Conservation (phyloP, 768 basidiomycete genomes). For the Boletus pseudopeckii region DNA sequence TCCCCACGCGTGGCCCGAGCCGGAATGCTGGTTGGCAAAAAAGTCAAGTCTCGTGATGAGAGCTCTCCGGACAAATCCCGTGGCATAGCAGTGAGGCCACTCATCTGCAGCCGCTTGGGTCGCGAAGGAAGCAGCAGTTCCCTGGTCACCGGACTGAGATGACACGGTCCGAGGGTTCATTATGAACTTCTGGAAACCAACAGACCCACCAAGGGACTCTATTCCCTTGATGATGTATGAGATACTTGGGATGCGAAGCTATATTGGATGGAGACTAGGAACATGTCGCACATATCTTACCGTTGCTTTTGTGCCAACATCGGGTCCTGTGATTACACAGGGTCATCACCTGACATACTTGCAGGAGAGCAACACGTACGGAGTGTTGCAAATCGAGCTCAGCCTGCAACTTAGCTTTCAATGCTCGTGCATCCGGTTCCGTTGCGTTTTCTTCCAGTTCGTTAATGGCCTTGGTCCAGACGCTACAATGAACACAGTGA, state of each 20-base stretch:
- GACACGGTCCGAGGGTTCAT: neutral
- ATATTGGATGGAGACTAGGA: neutral
- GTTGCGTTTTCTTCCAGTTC: neutral
- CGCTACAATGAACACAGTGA: neutral
- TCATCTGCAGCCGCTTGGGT: neutral
- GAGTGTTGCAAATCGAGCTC: neutral
- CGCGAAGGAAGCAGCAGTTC: neutral
- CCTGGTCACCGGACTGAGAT: neutral
- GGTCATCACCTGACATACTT: neutral
- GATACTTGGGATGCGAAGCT: neutral
- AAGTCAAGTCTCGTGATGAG: neutral
- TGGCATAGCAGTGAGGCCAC: neutral
- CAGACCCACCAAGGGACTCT: conserved; percentile 2
- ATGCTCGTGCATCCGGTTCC: neutral
- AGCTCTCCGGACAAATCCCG: neutral
- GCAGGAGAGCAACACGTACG: neutral
- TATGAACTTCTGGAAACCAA: neutral
- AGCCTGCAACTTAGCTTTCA: neutral
- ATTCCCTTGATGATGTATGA: neutral
- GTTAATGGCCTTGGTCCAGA: neutral
- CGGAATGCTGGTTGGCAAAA: neutral
- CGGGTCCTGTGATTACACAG: neutral
- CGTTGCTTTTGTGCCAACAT: neutral
- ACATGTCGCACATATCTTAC: neutral
- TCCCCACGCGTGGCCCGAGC: neutral